These are phyloP conservation scores for Arxiozyma slooffiae DNA, from an alignment of 1,139 yeast genomes.

Conservation along the genomic window DNA sequence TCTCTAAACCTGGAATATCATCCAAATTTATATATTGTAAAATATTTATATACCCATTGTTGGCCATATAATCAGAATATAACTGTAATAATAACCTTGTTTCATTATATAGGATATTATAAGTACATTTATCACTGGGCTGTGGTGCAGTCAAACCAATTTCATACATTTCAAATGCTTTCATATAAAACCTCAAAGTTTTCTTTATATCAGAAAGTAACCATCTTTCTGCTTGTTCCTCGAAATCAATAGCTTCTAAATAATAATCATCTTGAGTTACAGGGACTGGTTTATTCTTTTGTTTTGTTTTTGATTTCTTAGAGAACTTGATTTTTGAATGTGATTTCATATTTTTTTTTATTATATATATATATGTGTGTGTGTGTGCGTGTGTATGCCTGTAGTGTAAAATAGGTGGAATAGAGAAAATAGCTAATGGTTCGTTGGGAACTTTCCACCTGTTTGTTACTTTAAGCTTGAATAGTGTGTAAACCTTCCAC, in stretches of 20 bases:
- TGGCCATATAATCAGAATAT: constrained; percentile 24
- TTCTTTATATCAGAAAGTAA: constrained; percentile 27
- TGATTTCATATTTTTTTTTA: constrained; percentile 2
- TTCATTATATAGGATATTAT: constrained; percentile 26
- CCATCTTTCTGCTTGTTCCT: constrained; percentile 32
- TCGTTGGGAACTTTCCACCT: too few species aligned
- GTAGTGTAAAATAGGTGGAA: too few species aligned
- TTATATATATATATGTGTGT: not conserved
- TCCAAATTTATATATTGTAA: constrained; percentile 22
- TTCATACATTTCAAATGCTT: constrained; percentile 23
- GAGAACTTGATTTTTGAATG: constrained; percentile 9
- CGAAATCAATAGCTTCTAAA: constrained; percentile 24
- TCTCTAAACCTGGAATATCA: constrained; percentile 15
- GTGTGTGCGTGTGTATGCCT: too few species aligned
- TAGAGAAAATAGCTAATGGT: too few species aligned
- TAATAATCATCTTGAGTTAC: constrained; percentile 27
- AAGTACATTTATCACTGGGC: constrained; percentile 14
- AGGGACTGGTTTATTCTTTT: constrained; percentile 4
- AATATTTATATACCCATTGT: constrained; percentile 26
- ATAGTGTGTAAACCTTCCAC: too few species aligned
- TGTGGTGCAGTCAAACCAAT: constrained; percentile 17
- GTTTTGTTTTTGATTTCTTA: constrained; percentile 10
- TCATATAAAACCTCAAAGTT: constrained; percentile 22
- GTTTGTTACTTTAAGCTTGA: too few species aligned
- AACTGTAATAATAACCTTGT: constrained; percentile 25